These are phyloP conservation scores for Fusarium subtropicale DNA, from an alignment of 2,329 filamentous ascomycete species.

Conservation along the genomic window DNA sequence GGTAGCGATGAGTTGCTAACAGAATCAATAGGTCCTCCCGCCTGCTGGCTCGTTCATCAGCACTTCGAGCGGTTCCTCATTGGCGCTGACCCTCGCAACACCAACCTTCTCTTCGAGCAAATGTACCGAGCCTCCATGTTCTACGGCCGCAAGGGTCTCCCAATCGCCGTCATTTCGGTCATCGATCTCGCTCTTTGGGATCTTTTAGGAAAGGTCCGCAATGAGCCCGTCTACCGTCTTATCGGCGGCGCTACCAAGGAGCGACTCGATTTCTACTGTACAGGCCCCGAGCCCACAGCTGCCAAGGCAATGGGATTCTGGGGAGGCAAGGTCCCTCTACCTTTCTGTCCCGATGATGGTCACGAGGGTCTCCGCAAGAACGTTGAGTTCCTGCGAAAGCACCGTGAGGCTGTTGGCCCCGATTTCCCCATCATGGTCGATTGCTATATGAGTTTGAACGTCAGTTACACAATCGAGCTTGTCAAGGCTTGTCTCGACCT, in stretches of 20 bases:
- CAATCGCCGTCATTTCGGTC: slow-evolving; percentile 91
- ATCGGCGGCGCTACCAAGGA: slow-evolving; percentile 91
- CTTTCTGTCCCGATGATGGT: slow-evolving; percentile 90
- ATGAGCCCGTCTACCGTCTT: slow-evolving; percentile 93
- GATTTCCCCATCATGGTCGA: slow-evolving; percentile 96
- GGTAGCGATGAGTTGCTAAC: slow-evolving; percentile 11
- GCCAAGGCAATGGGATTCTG: slow-evolving; percentile 90
- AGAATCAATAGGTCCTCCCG: slow-evolving; percentile 75
- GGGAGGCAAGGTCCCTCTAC: slow-evolving; percentile 89
- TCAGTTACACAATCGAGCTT: slow-evolving; percentile 91
- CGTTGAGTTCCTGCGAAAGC: slow-evolving; percentile 85
- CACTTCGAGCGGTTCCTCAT: slow-evolving; percentile 94
- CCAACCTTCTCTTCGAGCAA: slow-evolving; percentile 92
- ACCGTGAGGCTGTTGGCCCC: slow-evolving; percentile 85
- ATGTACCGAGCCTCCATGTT: slow-evolving; percentile 98
- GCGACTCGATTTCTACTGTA: slow-evolving; percentile 92
- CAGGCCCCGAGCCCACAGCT: slow-evolving; percentile 83
- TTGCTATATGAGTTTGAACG: slow-evolving; percentile 97
- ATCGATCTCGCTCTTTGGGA: slow-evolving; percentile 96
- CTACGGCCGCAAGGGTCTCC: slow-evolving; percentile 92
- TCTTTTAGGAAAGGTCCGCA: slow-evolving; percentile 87
- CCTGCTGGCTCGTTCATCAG: slow-evolving; percentile 92
- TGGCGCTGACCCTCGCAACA: slow-evolving; percentile 89
- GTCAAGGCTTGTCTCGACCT: slow-evolving; percentile 85
- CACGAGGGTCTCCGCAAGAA: slow-evolving; percentile 86